Base-by-base conservation (phyloP, 139 green algal genomes). In the Tetradesmus lagerheimii region DNA sequence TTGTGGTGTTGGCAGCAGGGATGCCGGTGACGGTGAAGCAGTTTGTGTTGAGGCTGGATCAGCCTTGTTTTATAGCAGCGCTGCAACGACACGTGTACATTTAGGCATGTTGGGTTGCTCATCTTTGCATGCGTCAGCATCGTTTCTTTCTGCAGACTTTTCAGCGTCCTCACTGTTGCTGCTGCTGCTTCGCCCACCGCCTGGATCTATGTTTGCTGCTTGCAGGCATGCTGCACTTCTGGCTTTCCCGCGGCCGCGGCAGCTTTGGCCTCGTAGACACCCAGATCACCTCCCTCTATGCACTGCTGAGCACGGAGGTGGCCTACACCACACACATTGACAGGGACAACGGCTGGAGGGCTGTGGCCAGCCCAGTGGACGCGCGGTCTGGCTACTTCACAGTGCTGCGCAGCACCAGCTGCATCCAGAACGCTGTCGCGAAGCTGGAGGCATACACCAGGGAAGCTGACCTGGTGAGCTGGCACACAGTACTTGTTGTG, bases 181-280 rank as follows among this genome's bases (percentile, higher is more conserved):
- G 67, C 67, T 78, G 67, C 31, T 39, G n/a, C 67, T 27, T 20
- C n/a, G 29, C n/a, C n/a, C n/a, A n/a, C n/a, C n/a, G n/a, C n/a
- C 20, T 78, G n/a, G 2, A 41, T n/a, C n/a, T 35, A 5, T 29
- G 15, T n/a, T 12, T 66, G 39, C 79, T 85, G 79, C 25, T 47
- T 45, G 23, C 80, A 93, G 91, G 83, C 62, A 88, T 90, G 37
- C 76, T 98, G 4, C 93, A 94, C 27, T 96, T 95, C 78, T 98
- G 96, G 95, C 38, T 96, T 20, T 94, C 92, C 0, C 91, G 94
- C 4, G 97, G 97, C 4, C 91, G 95, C 8, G 95, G 96, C 43
- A 93, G 92, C 47, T 97, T 97, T 83, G 93, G 94, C 0, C 82
- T 97, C 0, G 89, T 92, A 15, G 43, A 85, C 57, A 83, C 50